Evolutionary conservation across 2,329 filamentous ascomycete genomes (phyloP).

Genomic region (Aspergillus ochraceus): DNA sequence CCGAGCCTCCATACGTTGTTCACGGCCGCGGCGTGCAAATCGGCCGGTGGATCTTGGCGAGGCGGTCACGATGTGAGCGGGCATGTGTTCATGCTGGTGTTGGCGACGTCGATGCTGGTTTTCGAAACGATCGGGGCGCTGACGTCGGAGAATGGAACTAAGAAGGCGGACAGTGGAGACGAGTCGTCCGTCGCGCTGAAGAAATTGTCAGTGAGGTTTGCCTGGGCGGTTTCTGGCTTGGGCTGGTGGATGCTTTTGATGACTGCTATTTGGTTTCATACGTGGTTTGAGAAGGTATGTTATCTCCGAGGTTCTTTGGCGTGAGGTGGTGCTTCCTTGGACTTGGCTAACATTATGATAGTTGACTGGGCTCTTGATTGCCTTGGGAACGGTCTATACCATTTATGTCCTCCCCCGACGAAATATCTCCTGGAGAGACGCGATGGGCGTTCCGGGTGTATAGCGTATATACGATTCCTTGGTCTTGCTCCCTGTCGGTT

Average conservation of each 20-base stretch:
- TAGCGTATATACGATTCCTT: constrained; percentile 16
- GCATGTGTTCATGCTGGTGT: constrained; percentile 87
- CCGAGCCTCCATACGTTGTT: constrained; percentile 50
- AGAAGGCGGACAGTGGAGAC: constrained; percentile 14
- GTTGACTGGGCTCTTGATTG: constrained; percentile 53
- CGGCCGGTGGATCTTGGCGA: constrained; percentile 77
- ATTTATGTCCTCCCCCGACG: constrained; percentile 54
- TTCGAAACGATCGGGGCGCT: constrained; percentile 70
- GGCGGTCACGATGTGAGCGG: constrained; percentile 97
- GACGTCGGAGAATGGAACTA: constrained; percentile 50
- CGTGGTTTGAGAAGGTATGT: constrained; percentile 91
- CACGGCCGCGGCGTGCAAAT: constrained; percentile 78
- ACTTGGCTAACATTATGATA: constrained; percentile 23
- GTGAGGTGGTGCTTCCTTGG: neutral
- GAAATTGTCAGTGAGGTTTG: constrained; percentile 55
- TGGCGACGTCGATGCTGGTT: constrained; percentile 77
- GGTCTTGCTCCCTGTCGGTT: neutral
- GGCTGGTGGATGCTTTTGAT: constrained; percentile 97
- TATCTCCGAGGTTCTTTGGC: constrained; percentile 15
- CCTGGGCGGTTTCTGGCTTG: constrained; percentile 63
- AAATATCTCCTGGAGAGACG: constrained; percentile 43
- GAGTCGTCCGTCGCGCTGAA: constrained; percentile 46
- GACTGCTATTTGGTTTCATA: constrained; percentile 98
- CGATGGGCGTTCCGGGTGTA: constrained; percentile 47
- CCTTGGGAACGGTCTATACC: constrained; percentile 49